Percentiles rank a stretch among this genome's conserved stretches.
These are phyloP conservation scores for Globisporangium echinulatum DNA, from an alignment of 352 stramenopile genomes.

Conservation along the genomic window DNA sequence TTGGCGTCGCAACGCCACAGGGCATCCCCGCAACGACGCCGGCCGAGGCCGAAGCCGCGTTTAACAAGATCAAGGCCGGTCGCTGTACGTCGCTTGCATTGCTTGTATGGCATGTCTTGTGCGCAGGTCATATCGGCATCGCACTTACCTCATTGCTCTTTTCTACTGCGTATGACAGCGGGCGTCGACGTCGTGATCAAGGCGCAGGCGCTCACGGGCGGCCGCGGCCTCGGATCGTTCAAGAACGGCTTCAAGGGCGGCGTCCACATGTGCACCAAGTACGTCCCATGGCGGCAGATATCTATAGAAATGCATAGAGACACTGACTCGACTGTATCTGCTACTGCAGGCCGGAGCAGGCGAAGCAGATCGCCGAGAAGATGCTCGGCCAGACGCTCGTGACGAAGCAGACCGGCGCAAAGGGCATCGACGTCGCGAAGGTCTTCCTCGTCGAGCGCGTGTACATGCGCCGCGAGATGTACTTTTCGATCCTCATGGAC, in stretches of 20 bases:
- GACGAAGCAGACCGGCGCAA: slow-evolving; percentile 92
- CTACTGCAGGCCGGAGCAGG: slow-evolving; percentile 47
- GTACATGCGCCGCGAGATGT: slow-evolving; percentile 96
- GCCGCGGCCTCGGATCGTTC: slow-evolving; percentile 94
- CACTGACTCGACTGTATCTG: neutral
- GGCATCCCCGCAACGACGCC: slow-evolving; percentile 72
- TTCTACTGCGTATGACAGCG: slow-evolving; percentile 18
- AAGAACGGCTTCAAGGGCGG: slow-evolving; percentile 97
- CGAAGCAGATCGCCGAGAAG: slow-evolving; percentile 77
- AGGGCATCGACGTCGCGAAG: slow-evolving; percentile 87
- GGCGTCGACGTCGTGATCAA: slow-evolving; percentile 93
- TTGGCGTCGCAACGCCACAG: slow-evolving; percentile 67
- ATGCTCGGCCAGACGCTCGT: slow-evolving; percentile 95
- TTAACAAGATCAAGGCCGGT: slow-evolving; percentile 70
- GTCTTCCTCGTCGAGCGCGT: slow-evolving; percentile 91
- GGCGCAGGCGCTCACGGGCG: slow-evolving; percentile 95
- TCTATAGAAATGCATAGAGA: neutral
- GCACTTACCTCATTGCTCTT: neutral
- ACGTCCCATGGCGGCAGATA: neutral
- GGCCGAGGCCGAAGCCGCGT: slow-evolving; percentile 74
- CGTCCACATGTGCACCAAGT: slow-evolving; percentile 94
- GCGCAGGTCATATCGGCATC: neutral
- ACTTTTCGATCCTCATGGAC: slow-evolving; percentile 99
- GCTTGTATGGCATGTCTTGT: neutral
- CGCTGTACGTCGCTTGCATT: slow-evolving; percentile 39